phyloP scores from a whole-genome alignment of 2,329 filamentous ascomycete genomes.

The Coniella lustricola region DNA sequence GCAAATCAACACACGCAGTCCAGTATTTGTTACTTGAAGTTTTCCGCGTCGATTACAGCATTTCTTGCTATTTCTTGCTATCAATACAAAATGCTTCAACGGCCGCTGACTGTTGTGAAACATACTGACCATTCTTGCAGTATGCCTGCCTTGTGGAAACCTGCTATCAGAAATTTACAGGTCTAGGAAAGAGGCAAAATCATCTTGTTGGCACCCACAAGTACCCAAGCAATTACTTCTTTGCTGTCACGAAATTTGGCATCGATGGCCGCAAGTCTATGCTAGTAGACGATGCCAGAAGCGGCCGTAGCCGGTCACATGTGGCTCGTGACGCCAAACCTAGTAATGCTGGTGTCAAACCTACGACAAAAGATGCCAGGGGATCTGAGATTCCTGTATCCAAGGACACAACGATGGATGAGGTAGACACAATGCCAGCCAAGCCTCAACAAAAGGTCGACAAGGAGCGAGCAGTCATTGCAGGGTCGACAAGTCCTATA shows the following conservation, averaged over 20 bases:
- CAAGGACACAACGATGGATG: background rate
- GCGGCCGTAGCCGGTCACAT: constrained; percentile 30
- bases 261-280: constrained; percentile 79
- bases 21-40: too few relatives aligned
- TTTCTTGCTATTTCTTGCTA: too few relatives aligned
- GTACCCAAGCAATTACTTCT: constrained; percentile 86
- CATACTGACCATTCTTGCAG: constrained; percentile 32
- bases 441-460: background rate
- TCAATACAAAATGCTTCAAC: background rate
- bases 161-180: constrained; percentile 79
- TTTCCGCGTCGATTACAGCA: too few relatives aligned
- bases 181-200: constrained; percentile 73
- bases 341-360: constrained; percentile 21
- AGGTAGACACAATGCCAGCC: background rate
- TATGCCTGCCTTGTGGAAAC: constrained; percentile 85
- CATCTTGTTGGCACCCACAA: constrained; percentile 93
- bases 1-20: background rate
- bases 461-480: background rate
- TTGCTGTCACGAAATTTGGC: constrained; percentile 79
- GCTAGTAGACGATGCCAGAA: constrained; percentile 52
- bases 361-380: background rate
- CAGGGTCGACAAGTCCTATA: constrained; percentile 25
- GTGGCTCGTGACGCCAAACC: constrained; percentile 18
- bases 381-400: background rate
- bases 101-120: background rate